Evolutionary conservation across 768 basidiomycete genomes (phyloP), one percentile per base, ranked within the genome.

Genomic region (Lactarius pseudohatsudake): DNA sequence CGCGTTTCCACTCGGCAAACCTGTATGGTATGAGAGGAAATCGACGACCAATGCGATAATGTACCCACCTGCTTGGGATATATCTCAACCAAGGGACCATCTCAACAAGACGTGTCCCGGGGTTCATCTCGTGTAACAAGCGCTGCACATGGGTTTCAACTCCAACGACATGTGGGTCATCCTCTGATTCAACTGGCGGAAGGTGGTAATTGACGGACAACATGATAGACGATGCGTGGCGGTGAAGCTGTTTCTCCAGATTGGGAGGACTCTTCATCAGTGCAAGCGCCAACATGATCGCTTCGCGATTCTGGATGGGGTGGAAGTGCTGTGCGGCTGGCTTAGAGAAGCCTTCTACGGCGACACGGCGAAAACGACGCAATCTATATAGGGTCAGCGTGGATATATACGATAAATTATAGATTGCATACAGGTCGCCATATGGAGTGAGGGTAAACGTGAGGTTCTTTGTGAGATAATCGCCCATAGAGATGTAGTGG

Each of bases 1-100:
- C 22, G 9, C 64, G 67, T 20, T 68, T 68, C 64, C 67, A 68
- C 43, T 58, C 47, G 8, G 62, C 56, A 4, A 64, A 57, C 16
- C 59, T 60, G 3, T 18, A 36, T 13, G 20, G 34, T 2, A 38
- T 13, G 30, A 34, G 45, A 45, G 20, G 32, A 57, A 1, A 20
- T 10, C 15, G 6, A 56, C 2, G 16, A 32, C 4, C 20, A 30
- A 34, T 18, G 10, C 3, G 6, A 30, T 10, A 22, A n/a, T 10
- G 16, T 30, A 30, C 28, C 30, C 32, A 22, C 59, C 59, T 60
- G 2, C n/a, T 47, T 5, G 47, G 47, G 11, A 50, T 3, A 50
- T 22, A 22, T 34, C n/a, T 47, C 32, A 61, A 15, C 59, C 59
- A 61, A 50, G 59, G 59, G 28, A 50, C 4, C 30, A 50, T 22